A percentile compares a stretch with the other conserved stretches of the same genome.
phyloP scores from a whole-genome alignment of 192 early-diverging fungal genomes.

The Dissophora ornata region DNA sequence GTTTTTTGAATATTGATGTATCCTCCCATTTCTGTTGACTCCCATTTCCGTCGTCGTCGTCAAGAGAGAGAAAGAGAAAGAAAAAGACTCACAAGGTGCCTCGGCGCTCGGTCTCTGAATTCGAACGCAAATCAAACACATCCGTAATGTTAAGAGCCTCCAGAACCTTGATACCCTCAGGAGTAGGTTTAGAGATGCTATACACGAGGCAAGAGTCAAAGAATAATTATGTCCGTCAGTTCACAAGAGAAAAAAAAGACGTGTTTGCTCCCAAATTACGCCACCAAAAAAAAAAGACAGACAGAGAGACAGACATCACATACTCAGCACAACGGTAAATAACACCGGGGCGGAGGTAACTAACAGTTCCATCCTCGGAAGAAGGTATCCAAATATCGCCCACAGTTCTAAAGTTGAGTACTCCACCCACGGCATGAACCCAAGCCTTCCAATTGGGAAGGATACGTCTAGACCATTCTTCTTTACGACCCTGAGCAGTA shows the following conservation, averaged over 20 bases:
- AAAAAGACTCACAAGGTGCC: constrained; percentile 45
- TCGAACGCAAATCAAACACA: constrained; percentile 67
- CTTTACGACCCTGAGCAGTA: constrained; percentile 36
- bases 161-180: constrained; percentile 57
- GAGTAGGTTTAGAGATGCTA: constrained; percentile 60
- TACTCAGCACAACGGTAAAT: constrained; percentile 67
- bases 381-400: constrained; percentile 63
- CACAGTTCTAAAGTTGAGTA: constrained; percentile 68
- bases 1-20: too few relatives aligned
- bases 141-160: constrained; percentile 59
- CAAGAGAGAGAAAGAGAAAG: too few relatives aligned
- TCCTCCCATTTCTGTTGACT: neutral
- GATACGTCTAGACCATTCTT: constrained; percentile 28
- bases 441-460: constrained; percentile 48
- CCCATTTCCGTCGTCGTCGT: too few relatives aligned
- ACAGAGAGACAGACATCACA: too few relatives aligned
- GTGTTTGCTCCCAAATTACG: too few relatives aligned
- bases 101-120: constrained; percentile 59
- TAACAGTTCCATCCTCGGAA: constrained; percentile 42
- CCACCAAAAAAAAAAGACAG: too few relatives aligned
- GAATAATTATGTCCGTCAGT: too few relatives aligned
- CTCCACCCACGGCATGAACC: constrained; percentile 62
- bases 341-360: constrained; percentile 60
- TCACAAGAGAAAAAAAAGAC: neutral
- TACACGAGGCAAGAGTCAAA: neutral